These are phyloP conservation scores for Alloteropsis angusta DNA, from an alignment of 202 grass and related monocot genomes.

Conservation along the genomic window DNA sequence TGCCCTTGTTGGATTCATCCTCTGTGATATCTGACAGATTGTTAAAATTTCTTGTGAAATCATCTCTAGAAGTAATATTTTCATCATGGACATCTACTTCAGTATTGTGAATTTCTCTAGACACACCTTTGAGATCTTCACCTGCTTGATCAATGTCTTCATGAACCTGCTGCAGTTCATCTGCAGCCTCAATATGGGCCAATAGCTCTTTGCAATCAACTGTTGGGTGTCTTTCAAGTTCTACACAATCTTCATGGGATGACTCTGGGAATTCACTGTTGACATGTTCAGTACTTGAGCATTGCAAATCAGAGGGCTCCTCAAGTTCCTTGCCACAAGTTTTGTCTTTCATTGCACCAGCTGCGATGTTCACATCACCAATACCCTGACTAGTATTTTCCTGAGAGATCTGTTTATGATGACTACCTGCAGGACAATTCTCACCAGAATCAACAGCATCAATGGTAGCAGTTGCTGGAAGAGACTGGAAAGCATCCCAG, in stretches of 20 bases:
- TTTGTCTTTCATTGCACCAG: slow-evolving; percentile 7
- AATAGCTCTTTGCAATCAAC: slow-evolving; percentile 18
- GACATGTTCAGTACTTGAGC: slow-evolving; percentile 10
- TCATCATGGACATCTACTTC: slow-evolving; percentile 16
- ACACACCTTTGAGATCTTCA: slow-evolving; percentile 2
- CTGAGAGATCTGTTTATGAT: slow-evolving; percentile 5
- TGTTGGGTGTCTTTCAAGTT: slow-evolving; percentile 4
- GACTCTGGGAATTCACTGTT: slow-evolving; percentile 5
- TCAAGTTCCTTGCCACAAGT: slow-evolving; percentile 11
- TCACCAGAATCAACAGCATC: slow-evolving; percentile 21
- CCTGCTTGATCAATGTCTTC: slow-evolving; percentile 16
- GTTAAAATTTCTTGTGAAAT: slow-evolving; percentile 14
- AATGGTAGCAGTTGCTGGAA: slow-evolving; percentile 37
- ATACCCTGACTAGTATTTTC: slow-evolving; percentile 21
- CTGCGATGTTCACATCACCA: neutral
- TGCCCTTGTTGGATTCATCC: slow-evolving; percentile 1
- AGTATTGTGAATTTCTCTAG: slow-evolving; percentile 3
- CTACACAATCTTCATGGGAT: slow-evolving; percentile 18
- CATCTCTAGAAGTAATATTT: slow-evolving; percentile 11
- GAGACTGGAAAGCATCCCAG: slow-evolving; percentile 84
- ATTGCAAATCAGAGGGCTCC: slow-evolving; percentile 20
- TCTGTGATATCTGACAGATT: slow-evolving; percentile 13
- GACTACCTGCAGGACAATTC: slow-evolving; percentile 14
- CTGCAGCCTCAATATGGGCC: neutral
- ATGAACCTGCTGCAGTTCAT: slow-evolving; percentile 24